Conservation (phyloP, 345 rosid species). For the Bretschneidera sinensis region DNA sequence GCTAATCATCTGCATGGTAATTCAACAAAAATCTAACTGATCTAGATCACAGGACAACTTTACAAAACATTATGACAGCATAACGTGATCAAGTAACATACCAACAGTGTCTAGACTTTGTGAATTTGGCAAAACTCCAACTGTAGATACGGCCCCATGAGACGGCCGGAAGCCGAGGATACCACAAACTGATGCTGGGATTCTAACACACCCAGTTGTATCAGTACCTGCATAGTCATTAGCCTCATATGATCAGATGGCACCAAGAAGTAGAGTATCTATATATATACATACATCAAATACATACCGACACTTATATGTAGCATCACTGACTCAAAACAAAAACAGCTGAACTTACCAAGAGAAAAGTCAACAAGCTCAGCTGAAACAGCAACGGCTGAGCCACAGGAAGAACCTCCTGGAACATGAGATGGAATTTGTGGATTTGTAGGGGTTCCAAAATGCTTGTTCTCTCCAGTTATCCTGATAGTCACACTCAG, state of each 20-base stretch:
- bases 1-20: background rate
- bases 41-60: background rate
- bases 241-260: constrained; percentile 7
- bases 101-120: constrained; percentile 84
- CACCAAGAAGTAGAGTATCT: background rate
- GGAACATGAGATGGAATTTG: constrained; percentile 57
- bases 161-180: constrained; percentile 87
- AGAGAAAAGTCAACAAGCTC: constrained; percentile 82
- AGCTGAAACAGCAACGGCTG: constrained; percentile 96
- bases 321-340: background rate
- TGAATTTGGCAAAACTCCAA: constrained; percentile 79
- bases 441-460: constrained; percentile 82
- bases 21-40: constrained; percentile 2
- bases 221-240: constrained; percentile 55
- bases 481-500: constrained; percentile 39
- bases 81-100: constrained; percentile 25
- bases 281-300: background rate
- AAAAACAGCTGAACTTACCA: constrained; percentile 35
- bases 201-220: constrained; percentile 67
- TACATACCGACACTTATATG: background rate
- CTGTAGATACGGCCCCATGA: constrained; percentile 68
- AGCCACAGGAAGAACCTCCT: constrained; percentile 94
- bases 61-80: constrained; percentile 9
- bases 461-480: constrained; percentile 74
- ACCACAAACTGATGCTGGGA: constrained; percentile 93